Conservation (phyloP, 2,329 filamentous ascomycete species). For the Aspergillaceae sp. region DNA sequence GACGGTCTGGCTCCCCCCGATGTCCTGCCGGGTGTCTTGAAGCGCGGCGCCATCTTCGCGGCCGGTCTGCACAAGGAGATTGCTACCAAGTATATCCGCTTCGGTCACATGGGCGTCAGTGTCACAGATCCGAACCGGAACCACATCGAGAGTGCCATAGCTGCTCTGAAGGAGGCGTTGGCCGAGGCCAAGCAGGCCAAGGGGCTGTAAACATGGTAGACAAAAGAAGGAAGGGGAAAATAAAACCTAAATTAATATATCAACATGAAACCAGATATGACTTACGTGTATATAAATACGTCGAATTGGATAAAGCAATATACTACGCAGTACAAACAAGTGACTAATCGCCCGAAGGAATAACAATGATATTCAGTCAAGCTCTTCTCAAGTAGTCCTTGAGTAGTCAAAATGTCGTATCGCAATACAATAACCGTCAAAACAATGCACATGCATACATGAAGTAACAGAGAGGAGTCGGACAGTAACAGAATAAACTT, state of each 20-base stretch:
- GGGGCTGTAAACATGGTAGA: slow-evolving; percentile 23
- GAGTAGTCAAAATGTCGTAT: background rate
- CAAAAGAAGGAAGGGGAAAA: background rate
- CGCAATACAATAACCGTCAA: background rate
- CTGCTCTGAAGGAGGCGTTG: slow-evolving; percentile 66
- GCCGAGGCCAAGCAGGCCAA: slow-evolving; percentile 61
- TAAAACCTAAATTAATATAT: background rate
- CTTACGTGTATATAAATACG: no score
- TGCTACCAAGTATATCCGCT: slow-evolving; percentile 83
- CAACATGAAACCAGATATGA: no score
- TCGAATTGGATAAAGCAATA: no score
- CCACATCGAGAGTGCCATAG: slow-evolving; percentile 77
- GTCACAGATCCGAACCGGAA: slow-evolving; percentile 69
- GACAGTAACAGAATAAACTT: background rate
- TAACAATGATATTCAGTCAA: no score
- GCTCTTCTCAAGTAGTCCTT: no score
- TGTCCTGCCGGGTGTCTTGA: slow-evolving; percentile 72
- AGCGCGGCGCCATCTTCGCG: slow-evolving; percentile 87
- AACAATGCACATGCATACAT: background rate
- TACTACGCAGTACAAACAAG: no score
- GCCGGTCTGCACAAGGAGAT: slow-evolving; percentile 95
- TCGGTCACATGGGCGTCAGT: slow-evolving; percentile 96
- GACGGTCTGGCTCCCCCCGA: slow-evolving; percentile 73
- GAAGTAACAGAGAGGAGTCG: background rate
- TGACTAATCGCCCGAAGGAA: no score